Conservation (phyloP, 208 protist species). For the Leishmania arabica region DNA sequence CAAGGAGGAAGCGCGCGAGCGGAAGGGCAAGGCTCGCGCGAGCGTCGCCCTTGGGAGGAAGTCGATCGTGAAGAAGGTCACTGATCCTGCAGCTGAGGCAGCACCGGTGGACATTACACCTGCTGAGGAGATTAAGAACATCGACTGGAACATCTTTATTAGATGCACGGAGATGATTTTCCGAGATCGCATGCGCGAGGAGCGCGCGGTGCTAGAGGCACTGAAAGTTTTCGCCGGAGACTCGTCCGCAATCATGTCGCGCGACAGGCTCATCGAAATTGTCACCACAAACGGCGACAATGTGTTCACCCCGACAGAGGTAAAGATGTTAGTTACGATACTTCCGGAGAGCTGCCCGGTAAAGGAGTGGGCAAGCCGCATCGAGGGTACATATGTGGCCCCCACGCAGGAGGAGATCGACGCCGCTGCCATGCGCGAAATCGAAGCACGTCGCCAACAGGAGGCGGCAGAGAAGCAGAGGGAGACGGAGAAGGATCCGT, state of each 20-base stretch:
- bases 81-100: slow-evolving; percentile 37
- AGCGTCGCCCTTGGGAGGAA: slow-evolving; percentile 34
- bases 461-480: slow-evolving; percentile 48
- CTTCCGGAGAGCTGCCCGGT: slow-evolving; percentile 57
- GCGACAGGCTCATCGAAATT: slow-evolving; percentile 58
- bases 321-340: slow-evolving; percentile 56
- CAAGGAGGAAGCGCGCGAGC: slow-evolving; percentile 70
- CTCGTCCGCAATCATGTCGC: slow-evolving; percentile 34
- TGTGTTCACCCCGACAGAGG: slow-evolving; percentile 80
- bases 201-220: slow-evolving; percentile 62
- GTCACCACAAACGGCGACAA: slow-evolving; percentile 83
- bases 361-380: slow-evolving; percentile 72
- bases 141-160: slow-evolving; percentile 94
- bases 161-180: slow-evolving; percentile 85
- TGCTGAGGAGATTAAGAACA: slow-evolving; percentile 91
- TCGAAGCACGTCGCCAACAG: slow-evolving; percentile 47
- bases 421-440: slow-evolving; percentile 38
- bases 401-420: slow-evolving; percentile 80
- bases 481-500: slow-evolving; percentile 39
- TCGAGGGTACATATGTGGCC: slow-evolving; percentile 84
- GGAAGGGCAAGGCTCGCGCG: slow-evolving; percentile 34
- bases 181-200: slow-evolving; percentile 66
- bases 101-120: slow-evolving; percentile 62
- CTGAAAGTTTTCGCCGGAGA: slow-evolving; percentile 54
- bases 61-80: slow-evolving; percentile 38